Conservation (phyloP, 2,329 filamentous ascomycete genomes). For the Aspergillus melleus region DNA sequence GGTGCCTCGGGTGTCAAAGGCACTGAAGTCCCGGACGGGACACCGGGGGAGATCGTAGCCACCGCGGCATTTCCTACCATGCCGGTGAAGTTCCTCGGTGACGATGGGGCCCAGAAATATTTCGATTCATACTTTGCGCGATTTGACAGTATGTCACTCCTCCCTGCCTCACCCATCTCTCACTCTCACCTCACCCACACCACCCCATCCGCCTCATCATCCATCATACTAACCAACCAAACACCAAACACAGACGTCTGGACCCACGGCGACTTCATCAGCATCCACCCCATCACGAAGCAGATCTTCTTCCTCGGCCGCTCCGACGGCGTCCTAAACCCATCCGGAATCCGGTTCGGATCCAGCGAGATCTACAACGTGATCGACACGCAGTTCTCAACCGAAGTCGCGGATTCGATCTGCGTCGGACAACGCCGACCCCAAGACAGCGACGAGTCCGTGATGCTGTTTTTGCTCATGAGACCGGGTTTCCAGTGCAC, state of each 20-base stretch:
- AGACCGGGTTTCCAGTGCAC: constrained; percentile 59
- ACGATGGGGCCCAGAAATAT: constrained; percentile 57
- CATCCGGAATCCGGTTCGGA: constrained; percentile 77
- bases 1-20: constrained; percentile 50
- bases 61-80: constrained; percentile 73
- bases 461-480: constrained; percentile 62
- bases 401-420: constrained; percentile 67
- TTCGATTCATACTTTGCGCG: constrained; percentile 57
- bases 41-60: constrained; percentile 73
- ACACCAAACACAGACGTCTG: constrained; percentile 30
- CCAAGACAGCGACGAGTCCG: constrained; percentile 57
- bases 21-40: constrained; percentile 59
- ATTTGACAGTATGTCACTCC: constrained; percentile 46
- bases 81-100: constrained; percentile 64
- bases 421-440: constrained; percentile 76
- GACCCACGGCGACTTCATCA: constrained; percentile 80
- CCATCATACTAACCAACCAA: neutral
- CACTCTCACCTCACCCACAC: neutral
- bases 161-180: neutral
- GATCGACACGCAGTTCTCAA: constrained; percentile 58
- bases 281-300: constrained; percentile 66
- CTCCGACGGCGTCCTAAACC: constrained; percentile 76
- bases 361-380: constrained; percentile 78
- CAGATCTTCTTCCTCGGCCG: constrained; percentile 43
- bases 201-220: neutral